Evolutionary conservation across 1,139 yeast genomes (phyloP), one percentile per base, ranked within the genome.

Genomic region (Yamadazyma siamensis): DNA sequence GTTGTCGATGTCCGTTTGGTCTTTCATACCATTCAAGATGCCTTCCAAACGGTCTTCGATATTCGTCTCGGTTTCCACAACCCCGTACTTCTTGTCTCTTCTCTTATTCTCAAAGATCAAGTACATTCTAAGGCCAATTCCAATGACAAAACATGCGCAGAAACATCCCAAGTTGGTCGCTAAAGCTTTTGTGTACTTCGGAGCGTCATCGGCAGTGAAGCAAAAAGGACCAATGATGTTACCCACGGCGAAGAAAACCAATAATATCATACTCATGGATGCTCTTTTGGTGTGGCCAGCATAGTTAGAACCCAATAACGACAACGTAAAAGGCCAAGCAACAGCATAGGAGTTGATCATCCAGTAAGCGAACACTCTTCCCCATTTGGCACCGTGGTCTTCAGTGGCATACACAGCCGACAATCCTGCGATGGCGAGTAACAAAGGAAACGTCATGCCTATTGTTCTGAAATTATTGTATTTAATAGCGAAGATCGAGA

Each of bases 401-500:
- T 35, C 38, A 15, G 38, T 35, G 13, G 38, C 38, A 21, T 34
- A 34, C 5, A 38, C 43, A 12, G 41, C 40, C 5, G 40, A 33
- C 21, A 35, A 29, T 11, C 28, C 32, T 40, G 12, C 45, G 40
- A 21, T 43, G 39, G 9, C 54, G 52, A 41, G 49, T 48, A 23
- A 36, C 61, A 54, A 2, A 66, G 62, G 28, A 70, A 75, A 15
- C 10, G 28, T 6, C 63, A 54, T 60, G 34, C 39, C 43, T 35
- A 43, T 14, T 6, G 47, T 43, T 39, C 46, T 43, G 15, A 25
- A 25, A 12, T 25, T 25, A 25, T 25, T 25, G 23, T 29, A 43
- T 34, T 38, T 37, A 39, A 42, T 23, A 32, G 46, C 34, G 37
- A 35, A 36, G 36, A 41, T 20, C n/a, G 45, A 35, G 32, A 43